These are phyloP conservation scores for Fonsecaea multimorphosa DNA, from an alignment of 2,329 filamentous ascomycete species.

Conservation along the genomic window DNA sequence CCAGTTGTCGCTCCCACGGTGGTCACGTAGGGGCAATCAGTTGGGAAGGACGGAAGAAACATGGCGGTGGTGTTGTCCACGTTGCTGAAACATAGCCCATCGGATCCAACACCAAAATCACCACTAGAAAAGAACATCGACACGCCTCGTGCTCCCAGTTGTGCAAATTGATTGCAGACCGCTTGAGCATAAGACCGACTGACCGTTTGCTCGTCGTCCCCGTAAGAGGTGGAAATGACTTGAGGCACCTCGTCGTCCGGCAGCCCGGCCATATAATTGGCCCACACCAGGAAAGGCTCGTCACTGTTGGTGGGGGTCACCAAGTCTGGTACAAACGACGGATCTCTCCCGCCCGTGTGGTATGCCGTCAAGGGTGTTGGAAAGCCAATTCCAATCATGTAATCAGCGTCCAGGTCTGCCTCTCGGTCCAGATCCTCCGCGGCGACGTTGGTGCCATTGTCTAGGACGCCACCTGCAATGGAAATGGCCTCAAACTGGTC, in stretches of 20 bases:
- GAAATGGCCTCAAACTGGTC: slow-evolving; percentile 45
- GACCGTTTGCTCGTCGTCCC: slow-evolving; percentile 69
- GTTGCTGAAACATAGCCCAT: slow-evolving; percentile 57
- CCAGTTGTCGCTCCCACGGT: slow-evolving; percentile 61
- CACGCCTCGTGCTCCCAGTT: slow-evolving; percentile 70
- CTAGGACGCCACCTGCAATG: slow-evolving; percentile 43
- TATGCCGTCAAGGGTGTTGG: slow-evolving; percentile 58
- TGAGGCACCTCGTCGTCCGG: slow-evolving; percentile 60
- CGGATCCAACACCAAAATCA: slow-evolving; percentile 64
- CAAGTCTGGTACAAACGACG: slow-evolving; percentile 29
- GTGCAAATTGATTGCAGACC: slow-evolving; percentile 66
- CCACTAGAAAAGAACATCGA: slow-evolving; percentile 70
- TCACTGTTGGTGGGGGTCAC: slow-evolving; percentile 27
- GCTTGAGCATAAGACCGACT: slow-evolving; percentile 66
- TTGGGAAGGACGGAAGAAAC: slow-evolving; percentile 64
- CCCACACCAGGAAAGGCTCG: slow-evolving; percentile 33
- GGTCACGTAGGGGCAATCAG: slow-evolving; percentile 68
- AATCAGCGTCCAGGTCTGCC: slow-evolving; percentile 36
- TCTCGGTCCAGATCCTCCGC: slow-evolving; percentile 26
- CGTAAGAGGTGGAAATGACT: slow-evolving; percentile 69
- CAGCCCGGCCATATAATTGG: slow-evolving; percentile 30
- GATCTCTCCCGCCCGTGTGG: slow-evolving; percentile 58
- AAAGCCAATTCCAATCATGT: slow-evolving; percentile 40
- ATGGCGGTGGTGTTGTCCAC: slow-evolving; percentile 59
- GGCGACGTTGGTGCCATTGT: slow-evolving; percentile 34